phyloP scores from a whole-genome alignment of 2,329 filamentous ascomycete genomes.

The Eurotiales sp. region DNA sequence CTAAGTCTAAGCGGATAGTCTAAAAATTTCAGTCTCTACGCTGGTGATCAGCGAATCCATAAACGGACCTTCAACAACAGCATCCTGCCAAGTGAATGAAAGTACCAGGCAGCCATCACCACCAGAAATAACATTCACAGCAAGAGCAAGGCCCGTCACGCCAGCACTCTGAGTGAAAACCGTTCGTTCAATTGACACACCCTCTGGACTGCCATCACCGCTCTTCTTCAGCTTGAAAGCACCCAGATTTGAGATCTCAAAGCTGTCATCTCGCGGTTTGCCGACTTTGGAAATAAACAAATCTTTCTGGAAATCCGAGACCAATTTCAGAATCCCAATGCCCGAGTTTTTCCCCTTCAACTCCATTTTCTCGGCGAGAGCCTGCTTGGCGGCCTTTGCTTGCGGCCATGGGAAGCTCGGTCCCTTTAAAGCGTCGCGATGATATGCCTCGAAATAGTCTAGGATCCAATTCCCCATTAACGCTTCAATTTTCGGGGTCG shows the following conservation, averaged over 20 bases:
- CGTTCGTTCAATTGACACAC: conserved; percentile 35
- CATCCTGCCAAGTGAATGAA: conserved; percentile 40
- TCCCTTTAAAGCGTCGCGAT: conserved; percentile 18
- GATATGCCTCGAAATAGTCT: conserved; percentile 30
- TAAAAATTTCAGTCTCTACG: not conserved
- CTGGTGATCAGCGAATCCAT: conserved; percentile 12
- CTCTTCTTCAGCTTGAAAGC: conserved; percentile 19
- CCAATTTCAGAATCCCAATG: conserved; percentile 38
- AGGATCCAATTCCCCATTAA: conserved; percentile 35
- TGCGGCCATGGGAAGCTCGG: conserved; percentile 32
- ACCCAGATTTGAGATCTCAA: conserved; percentile 45
- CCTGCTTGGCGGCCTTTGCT: conserved; percentile 27
- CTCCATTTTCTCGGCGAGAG: conserved; percentile 25
- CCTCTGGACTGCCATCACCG: conserved; percentile 11
- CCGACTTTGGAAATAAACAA: conserved; percentile 38
- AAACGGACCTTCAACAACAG: conserved; percentile 29
- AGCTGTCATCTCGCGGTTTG: conserved; percentile 33
- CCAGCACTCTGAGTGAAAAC: conserved; percentile 45
- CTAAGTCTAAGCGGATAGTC: not conserved
- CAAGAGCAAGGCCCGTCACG: conserved; percentile 36
- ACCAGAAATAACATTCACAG: conserved; percentile 41
- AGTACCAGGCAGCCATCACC: conserved; percentile 42
- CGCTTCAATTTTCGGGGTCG: conserved; percentile 30
- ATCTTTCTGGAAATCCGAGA: conserved; percentile 35
- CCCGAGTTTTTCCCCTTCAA: conserved; percentile 30